These are phyloP conservation scores for Hypoxylon sp. DNA, from an alignment of 2,329 filamentous ascomycete species.

Conservation along the genomic window DNA sequence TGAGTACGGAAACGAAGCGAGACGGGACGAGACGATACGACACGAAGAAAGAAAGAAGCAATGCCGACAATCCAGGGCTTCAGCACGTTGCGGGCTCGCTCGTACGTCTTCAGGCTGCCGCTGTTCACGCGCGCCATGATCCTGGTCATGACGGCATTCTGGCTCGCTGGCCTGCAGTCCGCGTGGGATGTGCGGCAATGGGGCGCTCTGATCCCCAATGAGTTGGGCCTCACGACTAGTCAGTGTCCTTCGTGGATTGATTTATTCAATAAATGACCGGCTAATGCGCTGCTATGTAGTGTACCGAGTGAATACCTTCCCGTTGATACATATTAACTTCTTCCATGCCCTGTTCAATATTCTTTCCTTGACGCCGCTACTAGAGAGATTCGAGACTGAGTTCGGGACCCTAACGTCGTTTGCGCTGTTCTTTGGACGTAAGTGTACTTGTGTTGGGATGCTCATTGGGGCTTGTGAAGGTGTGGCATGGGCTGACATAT, in stretches of 20 bases:
- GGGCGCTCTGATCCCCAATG: slow-evolving; percentile 83
- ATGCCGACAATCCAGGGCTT: slow-evolving; percentile 66
- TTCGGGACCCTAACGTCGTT: slow-evolving; percentile 92
- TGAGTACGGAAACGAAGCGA: background rate
- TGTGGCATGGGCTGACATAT: slow-evolving; percentile 42
- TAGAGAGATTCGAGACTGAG: slow-evolving; percentile 94
- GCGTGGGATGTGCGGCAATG: slow-evolving; percentile 81
- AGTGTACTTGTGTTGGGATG: slow-evolving; percentile 58
- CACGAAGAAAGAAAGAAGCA: slow-evolving; percentile 40
- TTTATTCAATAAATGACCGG: background rate
- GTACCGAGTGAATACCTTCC: slow-evolving; percentile 93
- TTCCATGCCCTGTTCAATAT: slow-evolving; percentile 87
- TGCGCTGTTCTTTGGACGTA: slow-evolving; percentile 91
- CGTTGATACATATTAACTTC: slow-evolving; percentile 85
- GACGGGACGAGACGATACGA: background rate
- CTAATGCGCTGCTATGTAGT: slow-evolving; percentile 66
- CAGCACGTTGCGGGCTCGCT: slow-evolving; percentile 80
- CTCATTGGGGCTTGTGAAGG: background rate
- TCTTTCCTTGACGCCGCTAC: slow-evolving; percentile 83
- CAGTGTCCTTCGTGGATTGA: slow-evolving; percentile 56
- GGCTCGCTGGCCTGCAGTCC: slow-evolving; percentile 77
- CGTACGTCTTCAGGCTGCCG: slow-evolving; percentile 87
- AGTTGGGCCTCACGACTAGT: slow-evolving; percentile 81
- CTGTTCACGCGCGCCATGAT: slow-evolving; percentile 84
- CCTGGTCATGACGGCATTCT: slow-evolving; percentile 76